Base-by-base conservation (phyloP, 371 early-diverging fungal species). In the Mucor ambiguus region DNA sequence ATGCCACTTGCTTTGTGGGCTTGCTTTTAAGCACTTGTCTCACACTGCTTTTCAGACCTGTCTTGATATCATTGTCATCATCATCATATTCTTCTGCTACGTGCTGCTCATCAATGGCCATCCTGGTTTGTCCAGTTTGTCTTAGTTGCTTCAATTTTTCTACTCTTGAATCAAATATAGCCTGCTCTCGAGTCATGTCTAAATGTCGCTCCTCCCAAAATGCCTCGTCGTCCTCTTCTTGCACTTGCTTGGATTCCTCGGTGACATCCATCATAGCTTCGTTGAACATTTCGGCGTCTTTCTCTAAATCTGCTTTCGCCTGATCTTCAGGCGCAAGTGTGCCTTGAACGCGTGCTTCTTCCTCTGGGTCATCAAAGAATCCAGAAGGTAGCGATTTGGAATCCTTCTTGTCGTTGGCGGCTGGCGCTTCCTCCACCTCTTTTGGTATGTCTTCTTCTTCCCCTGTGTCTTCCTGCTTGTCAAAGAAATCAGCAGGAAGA, bases 361-460 rank as follows among this genome's bases (percentile, higher is more conserved):
- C 71, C 58, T 78, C 77, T 33, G 80, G 75, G 63, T 80, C 71
- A 57, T 83, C 83, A 70, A 83, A 83, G 44, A 83, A 83, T 16
- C 83, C 83, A 26, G 69, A 58, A 30, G 81, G 84, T 12, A 80
- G 38, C 12, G 67, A 60, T 16, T 41, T 41, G 18, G 41, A 16
- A 28, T 46, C 11, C 7, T n/a, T n/a, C 24, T 46, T 22, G n/a
- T 46, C 46, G 2, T 2, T 26, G 1, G 63, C 28, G 24, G 29
- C 33, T 12, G 46, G 55, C 24, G 63, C 28, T 44, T 64, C 33
- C 60, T 58, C 38, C 32, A 46, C 44, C 22, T 44, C 65, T 11
- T 57, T 46, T 14, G 30, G 61, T 12, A 20, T 62, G 4, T 70
- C 68, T 48, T 62, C 58, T 2, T 70, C 66, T 30, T 70, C 26